These are phyloP conservation scores for Rhododendron henanense DNA, from an alignment of 148 eudicot species.

Conservation along the genomic window DNA sequence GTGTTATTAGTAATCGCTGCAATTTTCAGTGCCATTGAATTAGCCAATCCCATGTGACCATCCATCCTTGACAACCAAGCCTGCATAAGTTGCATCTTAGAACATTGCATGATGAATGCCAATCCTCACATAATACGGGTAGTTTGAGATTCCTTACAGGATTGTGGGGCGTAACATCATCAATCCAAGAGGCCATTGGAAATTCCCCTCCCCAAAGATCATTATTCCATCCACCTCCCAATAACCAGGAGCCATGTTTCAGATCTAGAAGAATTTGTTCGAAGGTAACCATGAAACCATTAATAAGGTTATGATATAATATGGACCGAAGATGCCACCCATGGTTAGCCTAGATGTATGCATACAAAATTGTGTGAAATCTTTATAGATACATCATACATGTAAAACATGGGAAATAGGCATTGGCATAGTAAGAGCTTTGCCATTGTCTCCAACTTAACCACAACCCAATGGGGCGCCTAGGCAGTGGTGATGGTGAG, in stretches of 20 bases:
- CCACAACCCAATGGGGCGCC: not conserved
- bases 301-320: not conserved
- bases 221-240: conserved; percentile 98
- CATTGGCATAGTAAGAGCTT: not conserved
- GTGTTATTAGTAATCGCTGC: conserved; percentile 66
- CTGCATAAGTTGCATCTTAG: conserved; percentile 32
- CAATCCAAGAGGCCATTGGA: conserved; percentile 86
- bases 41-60: conserved; percentile 97
- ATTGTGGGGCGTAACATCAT: conserved; percentile 74
- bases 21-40: conserved; percentile 68
- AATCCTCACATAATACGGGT: conserved; percentile 1
- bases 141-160: conserved; percentile 51
- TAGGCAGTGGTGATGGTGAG: not conserved
- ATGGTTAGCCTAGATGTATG: not conserved
- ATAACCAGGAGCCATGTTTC: conserved; percentile 72
- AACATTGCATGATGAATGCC: not conserved
- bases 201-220: conserved; percentile 93
- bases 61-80: conserved; percentile 86
- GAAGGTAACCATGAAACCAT: conserved; percentile 3
- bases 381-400: not conserved
- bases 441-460: not conserved
- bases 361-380: not conserved
- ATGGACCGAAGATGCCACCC: not conserved
- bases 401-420: not conserved
- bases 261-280: conserved; percentile 42